Evolutionary conservation across 1,284 basidiomycete species (phyloP), one percentile per base, ranked within the genome.

Genomic region (Puccinia novopanici): DNA sequence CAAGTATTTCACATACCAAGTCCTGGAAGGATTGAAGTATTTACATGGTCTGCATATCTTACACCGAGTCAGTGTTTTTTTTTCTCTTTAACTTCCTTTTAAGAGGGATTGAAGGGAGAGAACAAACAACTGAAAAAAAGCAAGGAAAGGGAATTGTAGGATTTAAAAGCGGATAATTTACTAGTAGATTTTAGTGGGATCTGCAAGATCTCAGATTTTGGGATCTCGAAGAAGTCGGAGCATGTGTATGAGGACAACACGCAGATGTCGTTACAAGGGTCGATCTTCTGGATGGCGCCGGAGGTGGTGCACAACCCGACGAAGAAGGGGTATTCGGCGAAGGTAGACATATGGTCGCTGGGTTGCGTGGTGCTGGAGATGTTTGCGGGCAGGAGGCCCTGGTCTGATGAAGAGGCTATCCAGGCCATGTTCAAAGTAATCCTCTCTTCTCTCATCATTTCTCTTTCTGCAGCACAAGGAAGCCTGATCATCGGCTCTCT

Each of bases 131-230:
- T 37, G 34, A 63, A 12, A 40, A 63, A 15, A 9, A 17, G 22
- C 19, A 75, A 48, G 40, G 27, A 68, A 9, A 17, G 30, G 19
- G 10, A 55, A 68, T 83, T 83, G 5, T 83, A 94, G 91, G 97
- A 99, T 87, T 88, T 99, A 82, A 99, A 99, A 87, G 94, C 95
- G 19, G 97, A 99, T 87, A 99, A 99, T 84, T 95, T 99, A 83
- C 90, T 99, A 34, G 94, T 98, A 37, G 96, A 99, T 85, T 91
- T 91, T 83, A 90, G 91, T 30, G 97, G 97, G 1, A 89, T 93
- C 59, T 98, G 95, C 89, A 99, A 99, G 88, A 99, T 99, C 76
- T 95, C 94, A 3, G 97, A 99, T 86, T 99, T 99, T 85, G 97
- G 95, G 70, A 96, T 97, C 81, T 95, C 93, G 15, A 98, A 96